Base-by-base conservation (phyloP, 768 basidiomycete species). In the Sarcodon sp. region DNA sequence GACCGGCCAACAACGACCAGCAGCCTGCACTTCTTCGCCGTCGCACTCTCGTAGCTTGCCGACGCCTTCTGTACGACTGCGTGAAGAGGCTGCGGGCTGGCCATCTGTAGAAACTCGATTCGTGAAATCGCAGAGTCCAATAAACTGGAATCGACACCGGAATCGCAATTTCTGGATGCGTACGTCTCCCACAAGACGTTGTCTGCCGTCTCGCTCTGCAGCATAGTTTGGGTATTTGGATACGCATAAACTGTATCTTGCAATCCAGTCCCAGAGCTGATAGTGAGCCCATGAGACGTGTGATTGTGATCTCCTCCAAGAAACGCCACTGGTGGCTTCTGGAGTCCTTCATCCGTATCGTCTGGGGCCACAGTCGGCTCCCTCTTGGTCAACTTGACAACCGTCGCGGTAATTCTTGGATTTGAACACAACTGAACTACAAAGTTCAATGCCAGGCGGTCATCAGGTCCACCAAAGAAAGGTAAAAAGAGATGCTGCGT, bases 381-480 rank as follows among this genome's bases (percentile, higher is more conserved):
- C 45, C 58, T 61, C 63, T 78, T 83, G 34, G 59, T 61, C 50
- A 94, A 65, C 55, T 80, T 71, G 46, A 91, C 61, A 3, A 93
- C 78, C 0, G 86, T 90, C 9, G 89, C 94, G 7, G 67, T 75
- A 10, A 87, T 72, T 48, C 66, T 68, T 10, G 75, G 68, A 53
- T 82, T 83, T 50, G 73, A 67, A 61, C 87, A 93, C 31, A 96
- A 66, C 63, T 93, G 92, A 11, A 84, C 75, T 18, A 87, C 83
- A 54, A 97, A 79, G 32, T 85, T 79, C 34, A 98, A 66, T 0
- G 90, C 88, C 13, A 91, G 70, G 3, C 94, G 73, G 59, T 96
- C 93, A 61, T 98, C 94, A 0, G 90, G 85, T 0, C 94, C 94
- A 18, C 94, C 94, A 60, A 90, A 87, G 75, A 97, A 97, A 0